These are phyloP conservation scores for Teratosphaeria nubilosa DNA, from an alignment of 2,329 filamentous ascomycete genomes.

Conservation along the genomic window DNA sequence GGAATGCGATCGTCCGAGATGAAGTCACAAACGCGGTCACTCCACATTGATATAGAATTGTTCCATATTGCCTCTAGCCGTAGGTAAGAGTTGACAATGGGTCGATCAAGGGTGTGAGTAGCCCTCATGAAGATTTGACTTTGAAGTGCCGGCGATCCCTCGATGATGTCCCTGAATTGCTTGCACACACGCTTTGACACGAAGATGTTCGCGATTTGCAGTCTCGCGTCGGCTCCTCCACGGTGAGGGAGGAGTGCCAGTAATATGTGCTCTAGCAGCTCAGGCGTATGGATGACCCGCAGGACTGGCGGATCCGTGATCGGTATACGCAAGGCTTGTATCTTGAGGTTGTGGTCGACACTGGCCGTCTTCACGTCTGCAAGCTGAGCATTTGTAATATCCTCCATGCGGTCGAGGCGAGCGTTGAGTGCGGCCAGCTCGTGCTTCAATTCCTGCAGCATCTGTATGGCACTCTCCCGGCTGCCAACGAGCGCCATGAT, in stretches of 20 bases:
- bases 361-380: not conserved
- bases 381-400: not conserved
- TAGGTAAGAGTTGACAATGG: not conserved
- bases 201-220: not conserved
- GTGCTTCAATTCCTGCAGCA: not conserved
- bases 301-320: not conserved
- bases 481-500: not conserved
- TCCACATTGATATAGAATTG: not conserved
- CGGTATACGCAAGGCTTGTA: not conserved
- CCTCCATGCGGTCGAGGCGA: not conserved
- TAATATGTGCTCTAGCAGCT: not conserved
- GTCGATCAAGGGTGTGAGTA: not conserved
- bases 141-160: not conserved
- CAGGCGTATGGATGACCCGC: not conserved
- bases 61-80: not conserved
- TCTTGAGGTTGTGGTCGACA: not conserved
- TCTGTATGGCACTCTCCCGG: not conserved
- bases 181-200: not conserved
- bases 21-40: not conserved
- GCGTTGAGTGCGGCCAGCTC: not conserved
- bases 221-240: not conserved
- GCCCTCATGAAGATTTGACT: not conserved
- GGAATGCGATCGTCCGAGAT: not conserved
- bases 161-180: not conserved
- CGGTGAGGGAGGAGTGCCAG: not conserved